phyloP scores from a whole-genome alignment of 192 early-diverging fungal species.

The Linnemannia elongata region DNA sequence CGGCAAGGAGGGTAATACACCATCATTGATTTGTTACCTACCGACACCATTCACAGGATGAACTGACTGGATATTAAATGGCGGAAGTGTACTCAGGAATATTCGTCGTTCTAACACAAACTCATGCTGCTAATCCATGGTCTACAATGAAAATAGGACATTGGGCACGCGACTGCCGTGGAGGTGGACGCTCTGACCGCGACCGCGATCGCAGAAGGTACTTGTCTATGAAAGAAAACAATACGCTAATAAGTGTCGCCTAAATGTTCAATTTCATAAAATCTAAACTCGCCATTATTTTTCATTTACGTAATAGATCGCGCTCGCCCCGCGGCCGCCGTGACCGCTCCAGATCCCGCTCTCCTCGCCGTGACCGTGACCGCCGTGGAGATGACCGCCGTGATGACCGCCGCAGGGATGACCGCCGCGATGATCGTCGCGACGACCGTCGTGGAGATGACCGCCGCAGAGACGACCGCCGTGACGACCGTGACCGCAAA shows the following conservation, averaged over 20 bases:
- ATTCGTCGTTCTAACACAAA: not conserved
- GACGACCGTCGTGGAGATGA: conserved; percentile 19
- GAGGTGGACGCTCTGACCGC: conserved; percentile 23
- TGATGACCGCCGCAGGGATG: conserved; percentile 9
- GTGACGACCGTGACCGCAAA: not conserved
- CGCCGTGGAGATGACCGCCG: conserved; percentile 14
- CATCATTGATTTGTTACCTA: not conserved
- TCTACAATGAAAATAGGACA: conserved; percentile 14
- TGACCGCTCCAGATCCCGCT: conserved; percentile 16
- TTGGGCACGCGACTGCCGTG: conserved; percentile 33
- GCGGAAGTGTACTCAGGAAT: not conserved
- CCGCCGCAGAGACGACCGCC: conserved; percentile 13
- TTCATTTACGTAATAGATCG: conserved; percentile 6
- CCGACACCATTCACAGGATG: not conserved
- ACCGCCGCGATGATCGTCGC: conserved; percentile 3
- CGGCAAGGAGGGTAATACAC: conserved; percentile 26
- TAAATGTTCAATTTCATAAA: not conserved
- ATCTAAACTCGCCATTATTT: not conserved
- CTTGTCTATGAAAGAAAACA: not conserved
- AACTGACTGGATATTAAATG: not conserved
- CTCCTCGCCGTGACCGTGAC: conserved; percentile 9
- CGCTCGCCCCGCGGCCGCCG: conserved; percentile 30
- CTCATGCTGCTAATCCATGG: not conserved
- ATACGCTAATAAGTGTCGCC: not conserved
- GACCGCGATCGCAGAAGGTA: conserved; percentile 37